phyloP scores from a whole-genome alignment of 2,329 filamentous ascomycete species.

The Claviceps sp. region DNA sequence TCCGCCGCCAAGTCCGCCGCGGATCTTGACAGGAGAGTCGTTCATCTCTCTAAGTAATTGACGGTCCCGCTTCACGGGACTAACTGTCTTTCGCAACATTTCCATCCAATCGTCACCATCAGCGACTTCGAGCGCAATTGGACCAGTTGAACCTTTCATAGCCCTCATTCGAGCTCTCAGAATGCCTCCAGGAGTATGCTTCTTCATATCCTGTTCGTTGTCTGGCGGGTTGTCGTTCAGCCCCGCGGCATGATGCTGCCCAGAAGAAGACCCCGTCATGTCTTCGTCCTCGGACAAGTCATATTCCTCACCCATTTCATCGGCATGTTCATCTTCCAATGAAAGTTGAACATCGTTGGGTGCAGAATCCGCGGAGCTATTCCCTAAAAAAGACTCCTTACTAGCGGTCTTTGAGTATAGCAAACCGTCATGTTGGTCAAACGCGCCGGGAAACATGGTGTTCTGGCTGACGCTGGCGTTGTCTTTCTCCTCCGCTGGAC shows the following conservation, averaged over 20 bases:
- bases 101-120: constrained; percentile 83
- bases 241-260: constrained; percentile 66
- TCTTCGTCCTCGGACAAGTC: constrained; percentile 57
- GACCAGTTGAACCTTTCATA: constrained; percentile 45
- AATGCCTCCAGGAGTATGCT: constrained; percentile 43
- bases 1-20: constrained; percentile 12
- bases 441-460: constrained; percentile 61
- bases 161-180: constrained; percentile 51
- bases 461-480: constrained; percentile 42
- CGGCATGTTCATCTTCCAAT: constrained; percentile 42
- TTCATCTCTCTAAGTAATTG: constrained; percentile 50
- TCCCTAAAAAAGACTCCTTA: constrained; percentile 79
- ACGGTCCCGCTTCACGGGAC: constrained; percentile 83
- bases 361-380: constrained; percentile 74
- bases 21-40: constrained; percentile 33
- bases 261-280: constrained; percentile 66
- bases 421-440: constrained; percentile 47
- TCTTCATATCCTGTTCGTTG: constrained; percentile 33
- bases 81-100: constrained; percentile 86
- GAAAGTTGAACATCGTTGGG: constrained; percentile 46
- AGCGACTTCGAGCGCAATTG: constrained; percentile 45
- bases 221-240: constrained; percentile 45
- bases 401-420: constrained; percentile 43
- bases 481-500: constrained; percentile 34
- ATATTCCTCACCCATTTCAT: constrained; percentile 61